These are phyloP conservation scores for Pythium rishiriense DNA, from an alignment of 352 stramenopile species.

Conservation along the genomic window DNA sequence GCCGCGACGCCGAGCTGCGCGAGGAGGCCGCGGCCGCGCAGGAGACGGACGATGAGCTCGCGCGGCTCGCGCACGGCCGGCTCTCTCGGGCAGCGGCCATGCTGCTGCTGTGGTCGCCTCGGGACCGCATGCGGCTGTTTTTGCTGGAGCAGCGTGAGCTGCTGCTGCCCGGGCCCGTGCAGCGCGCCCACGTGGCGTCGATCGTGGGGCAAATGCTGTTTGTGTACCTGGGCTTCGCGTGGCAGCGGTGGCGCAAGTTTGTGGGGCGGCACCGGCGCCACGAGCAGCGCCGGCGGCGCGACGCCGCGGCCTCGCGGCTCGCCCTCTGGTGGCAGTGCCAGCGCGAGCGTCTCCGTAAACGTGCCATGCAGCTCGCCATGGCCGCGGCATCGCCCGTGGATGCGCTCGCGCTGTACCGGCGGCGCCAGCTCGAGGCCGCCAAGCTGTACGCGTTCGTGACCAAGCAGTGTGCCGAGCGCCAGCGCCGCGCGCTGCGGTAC, in stretches of 20 bases:
- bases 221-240: conserved; percentile 63
- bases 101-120: conserved; percentile 38
- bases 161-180: conserved; percentile 40
- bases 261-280: conserved; percentile 37
- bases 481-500: conserved; percentile 27
- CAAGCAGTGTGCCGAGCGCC: conserved; percentile 30
- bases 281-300: conserved; percentile 32
- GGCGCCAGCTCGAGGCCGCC: conserved; percentile 39
- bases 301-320: conserved; percentile 30
- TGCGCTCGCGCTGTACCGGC: conserved; percentile 44
- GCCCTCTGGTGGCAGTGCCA: conserved; percentile 47
- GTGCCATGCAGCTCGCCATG: not conserved
- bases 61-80: not conserved
- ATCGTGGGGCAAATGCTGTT: conserved; percentile 67
- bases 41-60: conserved; percentile 13
- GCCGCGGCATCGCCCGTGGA: conserved; percentile 30
- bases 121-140: conserved; percentile 50
- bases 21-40: conserved; percentile 46
- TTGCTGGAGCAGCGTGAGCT: conserved; percentile 48
- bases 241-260: conserved; percentile 50
- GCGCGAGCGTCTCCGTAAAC: not conserved
- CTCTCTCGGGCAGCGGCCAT: not conserved
- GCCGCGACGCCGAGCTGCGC: conserved; percentile 35
- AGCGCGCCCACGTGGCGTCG: conserved; percentile 36
- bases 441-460: conserved; percentile 50